A percentile compares a stretch with the other conserved stretches of the same genome.
These are phyloP conservation scores for Calycina herbarum DNA, from an alignment of 2,329 filamentous ascomycete species.

Conservation along the genomic window DNA sequence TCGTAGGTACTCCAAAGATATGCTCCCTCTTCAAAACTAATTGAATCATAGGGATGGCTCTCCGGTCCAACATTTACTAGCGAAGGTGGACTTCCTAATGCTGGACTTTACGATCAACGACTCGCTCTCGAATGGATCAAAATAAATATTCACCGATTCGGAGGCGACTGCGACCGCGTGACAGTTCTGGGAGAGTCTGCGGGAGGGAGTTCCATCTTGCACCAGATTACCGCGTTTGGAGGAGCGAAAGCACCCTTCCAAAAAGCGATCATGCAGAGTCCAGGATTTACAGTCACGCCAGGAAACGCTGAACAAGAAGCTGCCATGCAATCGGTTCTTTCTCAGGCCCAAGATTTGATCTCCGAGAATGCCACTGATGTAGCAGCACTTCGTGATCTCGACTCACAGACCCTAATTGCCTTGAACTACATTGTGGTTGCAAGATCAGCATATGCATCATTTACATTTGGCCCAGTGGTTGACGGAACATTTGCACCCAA, in stretches of 20 bases:
- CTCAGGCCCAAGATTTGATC: conserved; percentile 16
- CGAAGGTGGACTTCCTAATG: conserved; percentile 48
- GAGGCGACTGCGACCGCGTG: conserved; percentile 51
- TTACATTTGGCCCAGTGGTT: conserved; percentile 44
- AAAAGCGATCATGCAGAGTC: conserved; percentile 36
- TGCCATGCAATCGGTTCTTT: conserved; percentile 20
- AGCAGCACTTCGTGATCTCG: background rate
- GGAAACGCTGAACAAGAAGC: conserved; percentile 10
- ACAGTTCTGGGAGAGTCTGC: conserved; percentile 54
- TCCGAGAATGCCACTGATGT: conserved; percentile 8
- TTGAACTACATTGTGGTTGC: conserved; percentile 15
- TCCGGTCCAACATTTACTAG: conserved; percentile 44
- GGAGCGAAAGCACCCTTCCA: conserved; percentile 44
- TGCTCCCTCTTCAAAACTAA: background rate
- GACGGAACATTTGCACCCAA: conserved; percentile 50
- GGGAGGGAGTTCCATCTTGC: conserved; percentile 53
- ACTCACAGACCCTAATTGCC: background rate
- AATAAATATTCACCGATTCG: conserved; percentile 53
- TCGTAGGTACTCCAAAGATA: conserved; percentile 25
- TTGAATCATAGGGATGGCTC: conserved; percentile 33
- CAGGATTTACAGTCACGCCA: conserved; percentile 20
- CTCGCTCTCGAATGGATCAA: conserved; percentile 59
- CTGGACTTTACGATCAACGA: conserved; percentile 53
- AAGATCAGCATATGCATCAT: conserved; percentile 12
- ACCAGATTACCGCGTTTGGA: conserved; percentile 55